phyloP scores from a whole-genome alignment of 306 rosid species.

The Sophora flavescens region DNA sequence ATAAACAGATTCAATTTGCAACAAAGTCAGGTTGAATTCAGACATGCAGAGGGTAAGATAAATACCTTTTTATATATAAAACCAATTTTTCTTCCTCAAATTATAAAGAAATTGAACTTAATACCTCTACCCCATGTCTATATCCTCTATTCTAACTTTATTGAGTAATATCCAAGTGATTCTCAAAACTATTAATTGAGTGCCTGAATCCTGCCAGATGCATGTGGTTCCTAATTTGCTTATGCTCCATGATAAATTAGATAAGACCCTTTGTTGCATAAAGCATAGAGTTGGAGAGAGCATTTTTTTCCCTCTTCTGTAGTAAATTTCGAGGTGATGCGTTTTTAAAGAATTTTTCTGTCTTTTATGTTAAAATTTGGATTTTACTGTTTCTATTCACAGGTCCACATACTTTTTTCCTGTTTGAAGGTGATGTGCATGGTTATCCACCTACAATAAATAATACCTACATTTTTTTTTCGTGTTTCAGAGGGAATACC shows the following conservation, averaged over 20 bases:
- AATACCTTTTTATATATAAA: slow-evolving; percentile 7
- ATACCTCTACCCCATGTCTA: background rate
- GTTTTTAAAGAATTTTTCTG: background rate
- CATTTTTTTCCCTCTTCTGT: background rate
- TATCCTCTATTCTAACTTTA: background rate
- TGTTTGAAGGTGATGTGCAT: slow-evolving; percentile 40
- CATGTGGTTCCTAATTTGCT: slow-evolving; percentile 27
- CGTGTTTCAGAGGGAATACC: slow-evolving; percentile 5
- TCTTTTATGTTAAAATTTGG: slow-evolving; percentile 29
- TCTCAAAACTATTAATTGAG: background rate
- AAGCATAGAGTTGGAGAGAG: slow-evolving; percentile 20
- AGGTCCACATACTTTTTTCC: slow-evolving; percentile 30
- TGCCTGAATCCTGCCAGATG: slow-evolving; percentile 6
- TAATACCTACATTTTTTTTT: background rate
- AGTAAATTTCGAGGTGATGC: slow-evolving; percentile 33
- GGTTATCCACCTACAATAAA: slow-evolving; percentile 27
- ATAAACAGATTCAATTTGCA: slow-evolving; percentile 39
- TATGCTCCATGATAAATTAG: slow-evolving; percentile 30
- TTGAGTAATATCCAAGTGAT: slow-evolving; percentile 8
- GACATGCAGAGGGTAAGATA: slow-evolving; percentile 39
- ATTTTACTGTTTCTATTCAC: slow-evolving; percentile 39
- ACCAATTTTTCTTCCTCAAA: background rate
- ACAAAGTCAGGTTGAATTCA: slow-evolving; percentile 26
- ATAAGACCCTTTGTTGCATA: slow-evolving; percentile 24
- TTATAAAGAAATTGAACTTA: background rate